phyloP scores from a whole-genome alignment of 148 eudicot genomes.

The Fallopia convolvulus region DNA sequence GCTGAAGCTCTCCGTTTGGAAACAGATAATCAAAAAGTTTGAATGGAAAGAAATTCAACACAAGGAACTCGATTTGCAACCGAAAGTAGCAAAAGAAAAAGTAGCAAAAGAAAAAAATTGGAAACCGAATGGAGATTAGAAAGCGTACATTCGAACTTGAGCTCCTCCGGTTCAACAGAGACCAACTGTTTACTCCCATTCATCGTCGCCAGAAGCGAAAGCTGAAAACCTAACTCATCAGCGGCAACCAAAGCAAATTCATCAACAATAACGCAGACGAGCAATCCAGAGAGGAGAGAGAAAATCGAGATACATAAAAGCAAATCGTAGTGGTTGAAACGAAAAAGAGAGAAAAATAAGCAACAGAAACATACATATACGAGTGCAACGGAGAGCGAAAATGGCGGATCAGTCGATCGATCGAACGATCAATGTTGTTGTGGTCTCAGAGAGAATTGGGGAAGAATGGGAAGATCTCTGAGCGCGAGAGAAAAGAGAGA shows the following conservation, averaged over 20 bases:
- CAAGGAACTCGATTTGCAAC: neutral
- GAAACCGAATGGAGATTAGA: neutral
- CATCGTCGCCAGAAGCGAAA: constrained; percentile 25
- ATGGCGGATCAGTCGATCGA: constrained; percentile 18
- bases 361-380: constrained; percentile 15
- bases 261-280: neutral
- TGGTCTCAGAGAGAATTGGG: neutral
- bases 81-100: neutral
- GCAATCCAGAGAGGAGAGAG: neutral
- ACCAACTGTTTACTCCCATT: constrained; percentile 43
- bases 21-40: neutral
- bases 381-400: constrained; percentile 17
- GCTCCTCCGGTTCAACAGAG: constrained; percentile 72
- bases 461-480: neutral
- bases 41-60: neutral
- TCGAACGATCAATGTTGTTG: neutral
- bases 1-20: neutral
- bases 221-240: neutral
- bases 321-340: neutral
- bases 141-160: constrained; percentile 55
- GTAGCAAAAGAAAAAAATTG: neutral
- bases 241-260: neutral
- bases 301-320: neutral
- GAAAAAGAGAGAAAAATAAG: constrained; percentile 2
- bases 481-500: neutral